These are phyloP conservation scores for Gonapodya sp. DNA, from an alignment of 192 early-diverging fungal species.

Conservation along the genomic window DNA sequence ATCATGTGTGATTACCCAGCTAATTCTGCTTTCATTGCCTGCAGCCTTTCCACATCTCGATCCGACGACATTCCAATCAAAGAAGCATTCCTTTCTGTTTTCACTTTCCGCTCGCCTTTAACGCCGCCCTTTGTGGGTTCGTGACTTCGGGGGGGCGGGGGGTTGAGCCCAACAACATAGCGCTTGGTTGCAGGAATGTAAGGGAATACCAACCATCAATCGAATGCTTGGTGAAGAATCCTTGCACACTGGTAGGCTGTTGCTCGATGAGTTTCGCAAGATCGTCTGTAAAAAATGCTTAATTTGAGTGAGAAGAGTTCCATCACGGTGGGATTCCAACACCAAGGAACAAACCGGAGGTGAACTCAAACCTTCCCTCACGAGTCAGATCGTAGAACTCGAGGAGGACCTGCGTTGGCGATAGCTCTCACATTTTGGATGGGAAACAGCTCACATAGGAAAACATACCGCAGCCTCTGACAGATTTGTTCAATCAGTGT, in stretches of 20 bases:
- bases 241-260: not conserved
- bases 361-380: not conserved
- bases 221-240: not conserved
- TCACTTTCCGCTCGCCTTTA: not conserved
- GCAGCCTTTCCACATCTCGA: too few species aligned
- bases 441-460: not conserved
- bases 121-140: not conserved
- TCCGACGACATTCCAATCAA: not conserved
- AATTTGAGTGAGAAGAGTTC: not conserved
- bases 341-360: not conserved
- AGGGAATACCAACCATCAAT: too few species aligned
- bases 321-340: not conserved
- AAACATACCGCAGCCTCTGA: not conserved
- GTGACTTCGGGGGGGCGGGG: too few species aligned
- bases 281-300: not conserved
- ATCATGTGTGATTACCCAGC: too few species aligned
- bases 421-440: not conserved
- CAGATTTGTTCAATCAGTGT: too few species aligned
- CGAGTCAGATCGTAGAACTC: conserved; percentile 4
- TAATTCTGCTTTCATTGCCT: too few species aligned
- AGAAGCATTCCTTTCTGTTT: not conserved
- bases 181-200: too few species aligned
- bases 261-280: not conserved
- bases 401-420: not conserved
- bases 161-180: too few species aligned